Conservation (phyloP, 2,329 filamentous ascomycete species). For the Triangularia verruculosa region DNA sequence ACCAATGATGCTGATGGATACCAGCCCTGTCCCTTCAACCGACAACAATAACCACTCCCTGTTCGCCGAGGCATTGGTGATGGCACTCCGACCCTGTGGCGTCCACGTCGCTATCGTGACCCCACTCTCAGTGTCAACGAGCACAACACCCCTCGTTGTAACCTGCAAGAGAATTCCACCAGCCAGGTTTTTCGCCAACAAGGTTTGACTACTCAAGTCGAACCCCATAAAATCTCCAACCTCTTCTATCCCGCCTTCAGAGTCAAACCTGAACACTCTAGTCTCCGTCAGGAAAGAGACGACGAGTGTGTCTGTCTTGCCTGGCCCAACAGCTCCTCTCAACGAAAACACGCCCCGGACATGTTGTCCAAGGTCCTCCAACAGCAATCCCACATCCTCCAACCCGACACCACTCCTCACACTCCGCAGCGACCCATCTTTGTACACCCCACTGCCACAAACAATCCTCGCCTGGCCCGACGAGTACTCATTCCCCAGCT, state of each 20-base stretch:
- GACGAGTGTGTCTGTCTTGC: conserved; percentile 66
- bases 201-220: conserved; percentile 64
- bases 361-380: conserved; percentile 62
- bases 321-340: conserved; percentile 43
- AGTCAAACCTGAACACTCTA: conserved; percentile 73
- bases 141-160: conserved; percentile 58
- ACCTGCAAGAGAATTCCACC: conserved; percentile 70
- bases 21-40: conserved; percentile 68
- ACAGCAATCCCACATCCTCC: conserved; percentile 79
- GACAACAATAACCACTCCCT: conserved; percentile 68
- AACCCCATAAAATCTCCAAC: conserved; percentile 73
- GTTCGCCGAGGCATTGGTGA: conserved; percentile 78
- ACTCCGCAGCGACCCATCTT: conserved; percentile 83
- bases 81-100: conserved; percentile 47
- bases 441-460: conserved; percentile 85
- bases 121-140: conserved; percentile 61
- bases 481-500: conserved; percentile 79
- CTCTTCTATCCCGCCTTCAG: conserved; percentile 79
- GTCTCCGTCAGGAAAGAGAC: conserved; percentile 83
- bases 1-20: conserved; percentile 60
- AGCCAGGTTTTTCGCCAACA: conserved; percentile 66
- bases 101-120: conserved; percentile 58
- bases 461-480: conserved; percentile 93
- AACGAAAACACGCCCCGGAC: conserved; percentile 73
- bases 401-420: conserved; percentile 92